A percentile compares a stretch with the other conserved stretches of the same genome.
These are phyloP conservation scores for Saussurea involucrata DNA, from an alignment of 129 eudicot species.

Conservation along the genomic window DNA sequence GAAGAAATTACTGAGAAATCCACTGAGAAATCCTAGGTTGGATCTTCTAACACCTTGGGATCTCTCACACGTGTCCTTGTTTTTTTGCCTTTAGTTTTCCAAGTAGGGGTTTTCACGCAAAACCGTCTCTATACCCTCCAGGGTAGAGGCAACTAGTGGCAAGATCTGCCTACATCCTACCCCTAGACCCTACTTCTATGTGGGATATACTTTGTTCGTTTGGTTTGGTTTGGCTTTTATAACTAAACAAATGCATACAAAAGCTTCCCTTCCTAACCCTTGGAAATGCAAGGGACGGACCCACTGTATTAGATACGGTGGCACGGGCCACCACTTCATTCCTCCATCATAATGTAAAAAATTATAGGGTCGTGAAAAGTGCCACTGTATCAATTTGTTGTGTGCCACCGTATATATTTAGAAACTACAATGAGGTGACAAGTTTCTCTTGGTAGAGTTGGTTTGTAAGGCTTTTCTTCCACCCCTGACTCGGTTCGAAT, in stretches of 20 bases:
- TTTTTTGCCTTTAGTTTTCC: background rate
- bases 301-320: too few relatives aligned
- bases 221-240: background rate
- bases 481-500: too few relatives aligned
- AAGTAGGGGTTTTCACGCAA: background rate
- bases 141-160: background rate
- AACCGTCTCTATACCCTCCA: background rate
- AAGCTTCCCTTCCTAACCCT: background rate
- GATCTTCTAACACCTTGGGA: conserved; percentile 4
- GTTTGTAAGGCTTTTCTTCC: too few relatives aligned
- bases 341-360: too few relatives aligned
- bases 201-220: background rate
- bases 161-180: background rate
- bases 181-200: background rate
- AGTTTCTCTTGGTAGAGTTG: too few relatives aligned
- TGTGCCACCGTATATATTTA: too few relatives aligned
- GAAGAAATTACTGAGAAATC: conserved; percentile 10
- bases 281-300: background rate
- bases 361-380: too few relatives aligned
- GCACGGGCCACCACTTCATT: too few relatives aligned
- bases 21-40: conserved; percentile 22
- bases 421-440: too few relatives aligned
- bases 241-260: background rate
- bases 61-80: background rate
- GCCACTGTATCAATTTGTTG: too few relatives aligned